A percentile compares a stretch with the other conserved stretches of the same genome.
Conservation (phyloP, 148 eudicot species). For the Fallopia convolvulus region DNA sequence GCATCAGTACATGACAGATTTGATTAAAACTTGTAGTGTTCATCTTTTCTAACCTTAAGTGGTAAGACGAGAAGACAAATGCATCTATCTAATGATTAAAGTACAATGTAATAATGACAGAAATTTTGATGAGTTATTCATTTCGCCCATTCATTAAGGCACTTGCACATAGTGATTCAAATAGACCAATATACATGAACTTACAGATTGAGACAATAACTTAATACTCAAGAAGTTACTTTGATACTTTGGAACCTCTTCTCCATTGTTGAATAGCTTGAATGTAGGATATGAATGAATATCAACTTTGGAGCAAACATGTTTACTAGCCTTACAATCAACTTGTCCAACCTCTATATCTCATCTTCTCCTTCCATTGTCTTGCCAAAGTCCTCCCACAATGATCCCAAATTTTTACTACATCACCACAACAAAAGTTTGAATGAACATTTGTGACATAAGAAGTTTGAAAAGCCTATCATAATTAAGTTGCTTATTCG, state of each 20-base stretch:
- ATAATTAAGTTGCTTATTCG: no score
- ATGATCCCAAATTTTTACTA: conserved; percentile 81
- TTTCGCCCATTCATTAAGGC: background rate
- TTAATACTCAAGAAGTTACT: conserved; percentile 28
- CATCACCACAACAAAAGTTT: background rate
- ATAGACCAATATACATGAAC: background rate
- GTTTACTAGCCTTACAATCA: conserved; percentile 68
- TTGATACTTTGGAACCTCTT: conserved; percentile 74
- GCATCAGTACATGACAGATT: background rate
- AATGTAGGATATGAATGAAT: conserved; percentile 97
- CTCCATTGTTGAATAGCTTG: conserved; percentile 93
- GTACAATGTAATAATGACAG: background rate
- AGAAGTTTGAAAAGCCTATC: no score
- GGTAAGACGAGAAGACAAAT: background rate
- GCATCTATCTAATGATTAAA: background rate
- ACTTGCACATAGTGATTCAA: background rate
- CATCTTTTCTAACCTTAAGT: background rate
- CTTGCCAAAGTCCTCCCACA: conserved; percentile 94
- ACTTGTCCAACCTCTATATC: conserved; percentile 89
- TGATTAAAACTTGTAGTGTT: background rate
- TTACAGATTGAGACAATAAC: background rate
- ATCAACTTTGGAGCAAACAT: conserved; percentile 77
- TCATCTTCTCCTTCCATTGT: conserved; percentile 94
- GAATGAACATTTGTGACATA: no score
- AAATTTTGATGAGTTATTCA: background rate